phyloP scores from a whole-genome alignment of 2,329 filamentous ascomycete species.

The Ilyonectria mors-panacis region DNA sequence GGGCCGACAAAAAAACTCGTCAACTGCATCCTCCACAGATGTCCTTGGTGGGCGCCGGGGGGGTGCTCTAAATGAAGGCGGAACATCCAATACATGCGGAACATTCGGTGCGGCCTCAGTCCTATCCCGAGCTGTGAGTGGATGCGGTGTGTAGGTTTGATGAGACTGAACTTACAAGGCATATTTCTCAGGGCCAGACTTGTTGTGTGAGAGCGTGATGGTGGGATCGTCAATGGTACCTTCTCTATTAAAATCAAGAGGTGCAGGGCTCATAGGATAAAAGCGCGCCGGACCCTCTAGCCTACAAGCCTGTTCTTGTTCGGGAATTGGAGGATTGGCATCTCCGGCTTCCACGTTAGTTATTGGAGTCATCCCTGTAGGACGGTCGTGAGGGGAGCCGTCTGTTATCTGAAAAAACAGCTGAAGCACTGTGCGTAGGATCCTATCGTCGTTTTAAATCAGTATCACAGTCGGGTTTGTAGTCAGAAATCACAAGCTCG shows the following conservation, averaged over 20 bases:
- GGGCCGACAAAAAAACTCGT: not conserved
- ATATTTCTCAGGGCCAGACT: not conserved
- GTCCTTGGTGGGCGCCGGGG: not conserved
- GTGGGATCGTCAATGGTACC: not conserved
- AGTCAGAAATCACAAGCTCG: rapidly evolving
- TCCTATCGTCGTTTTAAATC: not conserved
- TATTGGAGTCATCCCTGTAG: not conserved
- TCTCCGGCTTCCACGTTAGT: not conserved
- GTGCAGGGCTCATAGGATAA: not conserved
- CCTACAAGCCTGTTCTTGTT: not conserved
- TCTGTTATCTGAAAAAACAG: not conserved
- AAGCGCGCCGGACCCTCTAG: not conserved
- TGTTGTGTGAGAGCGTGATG: too few species aligned
- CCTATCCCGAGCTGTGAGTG: not conserved
- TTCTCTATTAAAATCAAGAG: not conserved
- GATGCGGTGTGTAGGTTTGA: not conserved
- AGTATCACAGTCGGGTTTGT: too few species aligned
- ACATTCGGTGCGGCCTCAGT: too few species aligned
- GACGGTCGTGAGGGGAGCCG: not conserved
- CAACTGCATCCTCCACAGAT: not conserved
- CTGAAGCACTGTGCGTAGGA: not conserved
- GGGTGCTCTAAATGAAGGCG: not conserved
- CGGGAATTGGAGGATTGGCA: not conserved
- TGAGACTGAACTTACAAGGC: too few species aligned
- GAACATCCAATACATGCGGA: not conserved